Evolutionary conservation across 202 grass and related monocot genomes (phyloP), one percentile per base, ranked within the genome.

Genomic region (Elaeis oleifera): DNA sequence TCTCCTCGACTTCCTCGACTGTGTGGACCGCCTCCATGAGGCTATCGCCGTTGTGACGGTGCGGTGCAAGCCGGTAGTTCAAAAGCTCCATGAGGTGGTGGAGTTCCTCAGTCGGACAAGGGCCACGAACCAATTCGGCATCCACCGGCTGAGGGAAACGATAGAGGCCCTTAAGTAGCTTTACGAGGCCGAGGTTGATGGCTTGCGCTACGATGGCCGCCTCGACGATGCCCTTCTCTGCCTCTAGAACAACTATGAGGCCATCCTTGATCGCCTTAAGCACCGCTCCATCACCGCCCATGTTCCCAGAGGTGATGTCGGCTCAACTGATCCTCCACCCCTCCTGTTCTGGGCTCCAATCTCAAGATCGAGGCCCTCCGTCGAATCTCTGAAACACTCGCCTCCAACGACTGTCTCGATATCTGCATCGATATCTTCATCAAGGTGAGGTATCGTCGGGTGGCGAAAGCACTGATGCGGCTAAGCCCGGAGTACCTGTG

Each of bases 381-480:
- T 3, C 67, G 74, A 27, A 89, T 84, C 49, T 75, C 85, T 2
- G 73, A 32, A 51, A 84, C 85, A 32, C 85, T 89, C 20, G 74
- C 81, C 36, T 73, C 51, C 18, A 89, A 89, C 74, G 74, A 89
- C 51, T 89, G 85, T 67, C 20, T 89, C 19, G 85, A 89, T 44
- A 89, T 89, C 71, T 80, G 81, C 70, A 67, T 89, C 24, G 85
- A 89, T 50, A 84, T 89, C 66, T 89, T 81, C 81, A 62, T 84
- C 25, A 89, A 72, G 71, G 76, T 79, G 27, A 72, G 85, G 67
- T 89, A 89, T 62, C 83, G 81, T 61, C 67, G 81, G 18, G 81
- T 81, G 15, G 85, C 85, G 0, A 84, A 89, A 74, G 81, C 81
- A 36, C 73, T 89, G 78, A 89, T 89, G 85, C 71, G 78, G 70